Base-by-base conservation (phyloP, 352 stramenopile genomes). In the Blastocystis sp. region DNA sequence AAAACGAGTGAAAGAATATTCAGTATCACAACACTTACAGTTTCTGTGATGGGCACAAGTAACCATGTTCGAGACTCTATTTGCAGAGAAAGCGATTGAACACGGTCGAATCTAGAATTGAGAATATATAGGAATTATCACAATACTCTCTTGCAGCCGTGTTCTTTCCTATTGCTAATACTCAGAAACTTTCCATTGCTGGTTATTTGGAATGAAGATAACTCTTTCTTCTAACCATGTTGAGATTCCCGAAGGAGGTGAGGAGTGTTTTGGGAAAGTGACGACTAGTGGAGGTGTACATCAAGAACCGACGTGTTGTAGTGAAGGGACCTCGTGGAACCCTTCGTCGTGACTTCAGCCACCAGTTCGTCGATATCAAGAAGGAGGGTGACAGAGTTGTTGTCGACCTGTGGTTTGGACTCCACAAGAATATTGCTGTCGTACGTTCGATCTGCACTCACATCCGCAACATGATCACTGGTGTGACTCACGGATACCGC, bases 351-450 rank as follows among this genome's bases (percentile, higher is more conserved):
- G n/a, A n/a, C n/a, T n/a, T n/a, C n/a, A n/a, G n/a, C n/a, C n/a
- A n/a, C n/a, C n/a, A n/a, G n/a, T n/a, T 88, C 89, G 93, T 98
- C 88, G 96, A 98, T 91, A 94, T 98, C 83, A 90, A 91, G 59
- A 91, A 93, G 85, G 90, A 88, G 3, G 88, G 43, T 19, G 92
- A 95, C 88, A 94, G 95, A 89, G 88, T 98, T 74, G 94, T 95
- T 57, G 94, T 99, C 58, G 95, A 98, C 90, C 91, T 99, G 77
- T 99, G 96, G 96, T 98, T 98, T 91, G 97, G 95, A 90, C 97
- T 94, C 91, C 94, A 95, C 86, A 98, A 99, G 93, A 93, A 97
- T 91, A 93, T 98, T 67, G 96, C 65, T n/a, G 65, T 75, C 14
- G 39, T 75, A 43, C 95, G 97, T 89, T n/a, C n/a, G n/a, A n/a